phyloP scores from a whole-genome alignment of 1,139 yeast species.

The Dujonia santamariae region DNA sequence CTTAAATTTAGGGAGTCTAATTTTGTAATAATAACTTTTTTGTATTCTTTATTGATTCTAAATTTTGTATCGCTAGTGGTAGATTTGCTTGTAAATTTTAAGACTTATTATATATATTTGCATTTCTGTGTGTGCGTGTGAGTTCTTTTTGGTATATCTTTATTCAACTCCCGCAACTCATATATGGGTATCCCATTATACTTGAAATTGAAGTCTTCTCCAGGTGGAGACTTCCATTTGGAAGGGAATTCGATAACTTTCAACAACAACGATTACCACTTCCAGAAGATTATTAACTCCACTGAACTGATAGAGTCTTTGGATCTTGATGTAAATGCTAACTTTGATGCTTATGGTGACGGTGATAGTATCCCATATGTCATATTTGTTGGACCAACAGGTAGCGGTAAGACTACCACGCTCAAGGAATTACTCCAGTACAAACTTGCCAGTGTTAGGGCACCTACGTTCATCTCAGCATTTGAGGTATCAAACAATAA shows the following conservation, averaged over 20 bases:
- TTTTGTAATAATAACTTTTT: too few relatives aligned
- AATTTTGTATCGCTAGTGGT: too few relatives aligned
- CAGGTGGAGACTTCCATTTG: conserved; percentile 7
- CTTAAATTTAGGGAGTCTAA: too few relatives aligned
- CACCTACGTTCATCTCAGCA: conserved; percentile 20
- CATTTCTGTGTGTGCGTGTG: too few relatives aligned
- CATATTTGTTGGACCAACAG: conserved; percentile 33
- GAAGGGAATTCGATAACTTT: conserved; percentile 18
- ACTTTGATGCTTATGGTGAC: conserved; percentile 2
- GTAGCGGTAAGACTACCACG: conserved; percentile 33
- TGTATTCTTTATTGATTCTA: too few relatives aligned
- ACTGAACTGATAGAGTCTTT: conserved; percentile 14
- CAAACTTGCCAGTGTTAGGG: conserved; percentile 7
- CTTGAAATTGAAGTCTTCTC: conserved; percentile 21
- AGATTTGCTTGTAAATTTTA: too few relatives aligned
- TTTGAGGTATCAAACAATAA: conserved; percentile 29
- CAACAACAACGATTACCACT: conserved; percentile 20
- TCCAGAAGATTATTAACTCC: conserved; percentile 15
- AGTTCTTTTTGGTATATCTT: too few relatives aligned
- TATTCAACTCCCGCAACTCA: too few relatives aligned
- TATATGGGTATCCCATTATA: conserved; percentile 21
- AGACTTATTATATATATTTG: not conserved
- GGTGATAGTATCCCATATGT: conserved; percentile 14
- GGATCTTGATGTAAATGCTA: not conserved
- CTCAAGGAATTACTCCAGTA: conserved; percentile 15